These are phyloP conservation scores for Clonostachys byssicola DNA, from an alignment of 2,329 filamentous ascomycete species.

Conservation along the genomic window DNA sequence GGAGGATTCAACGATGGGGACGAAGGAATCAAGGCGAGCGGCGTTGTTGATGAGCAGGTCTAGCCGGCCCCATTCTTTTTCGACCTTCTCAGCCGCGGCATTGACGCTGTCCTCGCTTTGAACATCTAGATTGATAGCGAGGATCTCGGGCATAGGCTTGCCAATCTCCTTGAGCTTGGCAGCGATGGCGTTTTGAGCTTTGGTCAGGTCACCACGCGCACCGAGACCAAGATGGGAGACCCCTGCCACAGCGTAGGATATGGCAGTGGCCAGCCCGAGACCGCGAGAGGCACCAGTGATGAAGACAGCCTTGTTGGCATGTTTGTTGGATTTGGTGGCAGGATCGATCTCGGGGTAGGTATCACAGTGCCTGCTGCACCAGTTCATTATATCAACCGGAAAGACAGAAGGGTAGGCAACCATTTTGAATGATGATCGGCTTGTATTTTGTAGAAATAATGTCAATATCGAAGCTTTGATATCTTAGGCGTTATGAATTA, in stretches of 20 bases:
- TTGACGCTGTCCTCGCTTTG: constrained; percentile 5
- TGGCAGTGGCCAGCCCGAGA: constrained; percentile 46
- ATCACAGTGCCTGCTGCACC: neutral
- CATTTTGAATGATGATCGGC: too few species aligned
- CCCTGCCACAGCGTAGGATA: constrained; percentile 51
- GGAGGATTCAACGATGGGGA: constrained; percentile 26
- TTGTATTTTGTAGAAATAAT: too few species aligned
- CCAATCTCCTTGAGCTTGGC: constrained; percentile 22
- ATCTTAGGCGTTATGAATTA: too few species aligned
- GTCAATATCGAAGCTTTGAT: too few species aligned
- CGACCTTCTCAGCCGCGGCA: constrained; percentile 13
- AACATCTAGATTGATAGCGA: constrained; percentile 29
- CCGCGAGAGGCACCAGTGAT: constrained; percentile 52
- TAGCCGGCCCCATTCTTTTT: constrained; percentile 5
- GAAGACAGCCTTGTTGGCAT: constrained; percentile 30
- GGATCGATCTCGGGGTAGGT: constrained; percentile 45
- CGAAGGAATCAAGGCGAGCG: neutral
- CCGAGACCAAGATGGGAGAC: constrained; percentile 45
- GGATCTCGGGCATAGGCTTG: constrained; percentile 20
- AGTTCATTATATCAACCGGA: neutral
- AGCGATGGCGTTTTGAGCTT: constrained; percentile 16
- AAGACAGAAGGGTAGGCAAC: too few species aligned
- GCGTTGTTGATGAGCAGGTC: constrained; percentile 4
- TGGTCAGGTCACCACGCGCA: constrained; percentile 37
- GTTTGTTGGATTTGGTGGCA: constrained; percentile 22